Percentiles rank a stretch among this genome's conserved stretches.
phyloP scores from a whole-genome alignment of 2,329 filamentous ascomycete species.

The Neofusicoccum parvum region DNA sequence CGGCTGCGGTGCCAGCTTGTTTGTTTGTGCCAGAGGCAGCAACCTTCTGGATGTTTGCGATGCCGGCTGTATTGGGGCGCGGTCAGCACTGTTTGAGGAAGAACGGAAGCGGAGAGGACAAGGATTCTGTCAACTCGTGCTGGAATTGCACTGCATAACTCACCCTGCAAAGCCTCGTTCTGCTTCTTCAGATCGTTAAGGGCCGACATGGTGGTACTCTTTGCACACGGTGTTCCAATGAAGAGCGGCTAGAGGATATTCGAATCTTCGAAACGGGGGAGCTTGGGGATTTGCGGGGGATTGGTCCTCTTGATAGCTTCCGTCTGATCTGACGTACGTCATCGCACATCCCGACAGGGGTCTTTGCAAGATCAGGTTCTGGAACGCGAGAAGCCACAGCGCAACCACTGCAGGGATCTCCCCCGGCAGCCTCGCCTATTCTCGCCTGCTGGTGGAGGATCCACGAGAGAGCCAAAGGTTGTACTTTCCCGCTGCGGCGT shows the following conservation, averaged over 20 bases:
- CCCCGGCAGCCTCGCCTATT: background rate
- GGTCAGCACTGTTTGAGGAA: constrained; percentile 7
- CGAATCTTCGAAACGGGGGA: background rate
- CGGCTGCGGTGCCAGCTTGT: constrained; percentile 24
- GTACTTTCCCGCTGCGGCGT: background rate
- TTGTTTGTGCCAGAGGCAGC: constrained; percentile 26
- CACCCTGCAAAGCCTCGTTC: constrained; percentile 45
- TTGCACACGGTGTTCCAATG: background rate
- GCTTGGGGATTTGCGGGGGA: background rate
- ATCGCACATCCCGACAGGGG: constrained; percentile 13
- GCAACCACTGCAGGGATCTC: background rate
- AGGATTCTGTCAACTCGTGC: background rate
- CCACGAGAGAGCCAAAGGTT: background rate
- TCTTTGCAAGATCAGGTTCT: constrained; percentile 10
- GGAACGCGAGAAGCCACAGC: constrained; percentile 8
- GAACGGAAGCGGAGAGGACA: background rate
- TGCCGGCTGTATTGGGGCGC: constrained; percentile 28
- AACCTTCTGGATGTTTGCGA: constrained; percentile 33
- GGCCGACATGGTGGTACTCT: constrained; percentile 22
- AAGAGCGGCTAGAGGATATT: too few relatives aligned
- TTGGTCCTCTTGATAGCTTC: constrained; percentile 7
- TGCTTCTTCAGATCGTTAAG: constrained; percentile 46
- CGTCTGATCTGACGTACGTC: constrained; percentile 8
- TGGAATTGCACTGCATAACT: constrained; percentile 18
- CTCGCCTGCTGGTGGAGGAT: background rate